Conservation (phyloP, 2,329 filamentous ascomycete genomes). For the Exophiala lecanii-corni region DNA sequence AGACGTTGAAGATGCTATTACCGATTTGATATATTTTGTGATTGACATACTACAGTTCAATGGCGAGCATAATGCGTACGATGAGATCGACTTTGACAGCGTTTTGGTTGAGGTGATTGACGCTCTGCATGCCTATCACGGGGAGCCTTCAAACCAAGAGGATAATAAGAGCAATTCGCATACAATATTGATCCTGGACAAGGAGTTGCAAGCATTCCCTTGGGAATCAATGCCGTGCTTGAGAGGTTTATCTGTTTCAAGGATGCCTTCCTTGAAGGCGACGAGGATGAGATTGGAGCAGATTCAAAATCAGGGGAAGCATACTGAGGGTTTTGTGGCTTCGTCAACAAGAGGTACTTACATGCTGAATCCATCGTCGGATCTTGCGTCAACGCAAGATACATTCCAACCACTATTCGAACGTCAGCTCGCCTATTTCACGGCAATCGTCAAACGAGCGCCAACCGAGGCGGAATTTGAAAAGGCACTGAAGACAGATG, state of each 20-base stretch:
- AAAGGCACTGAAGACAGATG: constrained; percentile 57
- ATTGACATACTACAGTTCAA: constrained; percentile 96
- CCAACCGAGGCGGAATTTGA: constrained; percentile 78
- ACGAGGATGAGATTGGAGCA: constrained; percentile 66
- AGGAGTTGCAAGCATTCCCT: constrained; percentile 81
- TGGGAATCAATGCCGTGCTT: constrained; percentile 95
- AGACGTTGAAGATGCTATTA: constrained; percentile 84
- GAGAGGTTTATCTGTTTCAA: constrained; percentile 70
- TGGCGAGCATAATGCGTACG: constrained; percentile 92
- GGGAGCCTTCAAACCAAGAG: constrained; percentile 36
- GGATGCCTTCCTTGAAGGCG: constrained; percentile 80
- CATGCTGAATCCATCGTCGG: constrained; percentile 83
- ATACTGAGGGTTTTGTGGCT: constrained; percentile 10
- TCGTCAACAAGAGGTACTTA: constrained; percentile 47
- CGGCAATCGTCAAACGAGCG: constrained; percentile 58
- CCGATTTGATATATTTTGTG: constrained; percentile 90
- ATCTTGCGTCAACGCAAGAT: constrained; percentile 73
- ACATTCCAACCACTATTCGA: constrained; percentile 57
- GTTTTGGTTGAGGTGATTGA: constrained; percentile 88
- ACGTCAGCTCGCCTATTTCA: constrained; percentile 15
- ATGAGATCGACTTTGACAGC: constrained; percentile 91
- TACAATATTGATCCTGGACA: constrained; percentile 86
- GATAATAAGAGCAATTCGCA: constrained; percentile 46
- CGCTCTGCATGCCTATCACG: constrained; percentile 74
- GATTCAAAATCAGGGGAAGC: constrained; percentile 24